phyloP scores from a whole-genome alignment of 2,329 filamentous ascomycete species.

The Botrytis galanthina region DNA sequence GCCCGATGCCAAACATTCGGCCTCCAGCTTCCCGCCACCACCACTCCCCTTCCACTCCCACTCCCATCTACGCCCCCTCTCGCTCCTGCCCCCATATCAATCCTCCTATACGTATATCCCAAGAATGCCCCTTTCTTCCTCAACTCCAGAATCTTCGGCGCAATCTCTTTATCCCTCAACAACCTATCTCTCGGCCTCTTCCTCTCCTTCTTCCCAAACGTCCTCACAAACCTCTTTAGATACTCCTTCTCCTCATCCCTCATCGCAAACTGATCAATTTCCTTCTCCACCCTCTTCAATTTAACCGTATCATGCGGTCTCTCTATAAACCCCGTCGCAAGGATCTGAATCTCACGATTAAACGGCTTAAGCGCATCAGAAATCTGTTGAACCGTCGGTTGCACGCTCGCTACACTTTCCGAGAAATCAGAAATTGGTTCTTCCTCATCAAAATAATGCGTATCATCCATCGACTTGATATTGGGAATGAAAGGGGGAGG shows the following conservation, averaged over 20 bases:
- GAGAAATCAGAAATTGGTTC: conserved; percentile 66
- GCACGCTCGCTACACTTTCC: conserved; percentile 40
- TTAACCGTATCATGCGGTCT: conserved; percentile 36
- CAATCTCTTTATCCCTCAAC: conserved; percentile 68
- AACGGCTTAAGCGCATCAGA: conserved; percentile 37
- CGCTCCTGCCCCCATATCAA: conserved; percentile 31
- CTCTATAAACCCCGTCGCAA: conserved; percentile 36
- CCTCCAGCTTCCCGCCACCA: conserved; percentile 24
- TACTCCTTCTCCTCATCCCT: conserved; percentile 39
- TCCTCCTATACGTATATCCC: conserved; percentile 79
- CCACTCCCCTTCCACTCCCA: conserved; percentile 16
- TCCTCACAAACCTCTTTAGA: conserved; percentile 37
- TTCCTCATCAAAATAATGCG: conserved; percentile 87
- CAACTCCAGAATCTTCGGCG: conserved; percentile 69
- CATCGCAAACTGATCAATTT: conserved; percentile 38
- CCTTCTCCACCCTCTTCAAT: conserved; percentile 37
- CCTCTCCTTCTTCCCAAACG: conserved; percentile 55
- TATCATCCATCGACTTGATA: conserved; percentile 67
- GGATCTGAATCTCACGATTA: conserved; percentile 38
- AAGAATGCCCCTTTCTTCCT: conserved; percentile 82
- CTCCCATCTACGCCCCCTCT: conserved; percentile 15
- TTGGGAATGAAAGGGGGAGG: conserved; percentile 78
- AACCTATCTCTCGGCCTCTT: conserved; percentile 83
- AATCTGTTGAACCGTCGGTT: conserved; percentile 33
- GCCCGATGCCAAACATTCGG: conserved; percentile 35